A percentile compares a stretch with the other conserved stretches of the same genome.
Conservation (phyloP, 345 rosid species). For the Geranium rotundifolium region DNA sequence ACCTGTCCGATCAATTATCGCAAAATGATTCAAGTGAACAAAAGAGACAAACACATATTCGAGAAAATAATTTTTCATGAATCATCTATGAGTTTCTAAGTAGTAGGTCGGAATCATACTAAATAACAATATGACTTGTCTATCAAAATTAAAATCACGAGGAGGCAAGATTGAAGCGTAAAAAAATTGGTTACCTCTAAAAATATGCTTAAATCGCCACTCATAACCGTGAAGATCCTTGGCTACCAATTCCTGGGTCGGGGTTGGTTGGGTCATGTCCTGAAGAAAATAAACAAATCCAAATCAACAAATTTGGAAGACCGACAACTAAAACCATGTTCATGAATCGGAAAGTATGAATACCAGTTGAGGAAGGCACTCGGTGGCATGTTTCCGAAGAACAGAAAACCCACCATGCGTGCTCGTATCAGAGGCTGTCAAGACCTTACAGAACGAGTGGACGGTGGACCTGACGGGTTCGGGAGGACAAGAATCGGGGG, state of each 20-base stretch:
- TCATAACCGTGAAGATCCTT: slow-evolving; percentile 83
- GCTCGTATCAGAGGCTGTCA: slow-evolving; percentile 96
- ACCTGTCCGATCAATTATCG: slow-evolving; percentile 36
- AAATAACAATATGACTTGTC: neutral
- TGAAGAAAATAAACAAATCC: slow-evolving; percentile 13
- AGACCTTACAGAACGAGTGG: slow-evolving; percentile 75
- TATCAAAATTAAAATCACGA: neutral
- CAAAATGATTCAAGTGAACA: neutral
- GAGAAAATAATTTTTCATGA: too few relatives aligned
- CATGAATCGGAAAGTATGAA: neutral
- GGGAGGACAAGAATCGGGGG: slow-evolving; percentile 33
- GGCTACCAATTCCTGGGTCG: slow-evolving; percentile 84
- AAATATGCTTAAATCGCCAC: slow-evolving; percentile 94
- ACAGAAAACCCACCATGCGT: slow-evolving; percentile 97
- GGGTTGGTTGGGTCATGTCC: slow-evolving; percentile 87
- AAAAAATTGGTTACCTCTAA: slow-evolving; percentile 42
- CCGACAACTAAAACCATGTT: neutral
- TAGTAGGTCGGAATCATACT: too few relatives aligned
- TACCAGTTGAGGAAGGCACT: slow-evolving; percentile 95
- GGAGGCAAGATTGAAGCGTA: neutral
- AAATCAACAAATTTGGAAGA: neutral
- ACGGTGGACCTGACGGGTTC: slow-evolving; percentile 38
- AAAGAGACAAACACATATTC: neutral
- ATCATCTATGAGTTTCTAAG: too few relatives aligned
- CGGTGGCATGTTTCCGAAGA: slow-evolving; percentile 76